These are phyloP conservation scores for Exophiala sideris DNA, from an alignment of 2,329 filamentous ascomycete species.

Conservation along the genomic window DNA sequence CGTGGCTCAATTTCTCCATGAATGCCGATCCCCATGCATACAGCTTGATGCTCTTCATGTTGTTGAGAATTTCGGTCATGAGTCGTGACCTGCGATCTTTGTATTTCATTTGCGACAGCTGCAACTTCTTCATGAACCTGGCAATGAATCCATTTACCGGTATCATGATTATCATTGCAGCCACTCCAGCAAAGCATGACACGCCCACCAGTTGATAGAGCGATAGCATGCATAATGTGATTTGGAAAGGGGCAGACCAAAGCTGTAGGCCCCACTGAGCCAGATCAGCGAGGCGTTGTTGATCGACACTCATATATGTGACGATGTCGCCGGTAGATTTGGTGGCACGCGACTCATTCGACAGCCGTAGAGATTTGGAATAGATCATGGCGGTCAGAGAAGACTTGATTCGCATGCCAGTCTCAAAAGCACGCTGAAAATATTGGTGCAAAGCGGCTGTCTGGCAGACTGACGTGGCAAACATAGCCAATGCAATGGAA, in stretches of 20 bases:
- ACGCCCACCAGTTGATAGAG: constrained; percentile 91
- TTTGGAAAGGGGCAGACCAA: constrained; percentile 97
- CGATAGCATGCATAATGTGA: constrained; percentile 89
- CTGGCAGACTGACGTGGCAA: constrained; percentile 77
- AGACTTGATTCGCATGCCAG: constrained; percentile 94
- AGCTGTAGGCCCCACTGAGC: constrained; percentile 93
- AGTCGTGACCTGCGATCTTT: constrained; percentile 90
- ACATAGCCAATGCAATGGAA: constrained; percentile 89
- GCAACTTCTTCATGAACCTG: constrained; percentile 85
- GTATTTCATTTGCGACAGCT: constrained; percentile 98
- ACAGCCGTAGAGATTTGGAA: constrained; percentile 81
- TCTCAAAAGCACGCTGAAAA: constrained; percentile 91
- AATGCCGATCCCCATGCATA: constrained; percentile 97
- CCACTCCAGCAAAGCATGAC: constrained; percentile 94
- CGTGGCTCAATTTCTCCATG: constrained; percentile 94
- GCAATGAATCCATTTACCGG: constrained; percentile 92
- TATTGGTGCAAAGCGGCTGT: constrained; percentile 94
- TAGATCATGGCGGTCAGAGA: constrained; percentile 89
- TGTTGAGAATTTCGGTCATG: constrained; percentile 97
- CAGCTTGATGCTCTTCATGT: constrained; percentile 99
- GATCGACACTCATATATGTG: constrained; percentile 98
- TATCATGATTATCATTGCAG: constrained; percentile 95
- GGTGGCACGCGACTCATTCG: constrained; percentile 82
- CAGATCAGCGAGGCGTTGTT: constrained; percentile 88
- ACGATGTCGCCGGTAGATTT: constrained; percentile 98